Percentiles rank a stretch among this genome's conserved stretches.
These are phyloP conservation scores for Arachis hypogaea DNA, from an alignment of 306 rosid genomes.

Conservation along the genomic window DNA sequence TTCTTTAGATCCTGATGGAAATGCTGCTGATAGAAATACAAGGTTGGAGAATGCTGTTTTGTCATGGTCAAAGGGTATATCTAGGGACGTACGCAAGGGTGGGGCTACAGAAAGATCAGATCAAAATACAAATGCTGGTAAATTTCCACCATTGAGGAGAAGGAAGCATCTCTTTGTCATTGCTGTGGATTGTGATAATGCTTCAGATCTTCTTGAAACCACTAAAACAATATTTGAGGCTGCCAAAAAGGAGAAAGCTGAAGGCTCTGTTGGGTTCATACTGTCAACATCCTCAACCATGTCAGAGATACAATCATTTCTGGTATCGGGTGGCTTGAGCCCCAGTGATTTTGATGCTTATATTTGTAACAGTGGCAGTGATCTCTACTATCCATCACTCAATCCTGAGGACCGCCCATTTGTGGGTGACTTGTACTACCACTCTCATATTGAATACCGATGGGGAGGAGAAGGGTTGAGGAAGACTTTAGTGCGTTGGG, in stretches of 20 bases:
- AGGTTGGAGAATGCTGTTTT: conserved; percentile 87
- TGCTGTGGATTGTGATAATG: conserved; percentile 82
- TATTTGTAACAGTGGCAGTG: conserved; percentile 98
- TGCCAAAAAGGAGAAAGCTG: conserved; percentile 72
- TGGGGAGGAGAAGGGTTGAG: conserved; percentile 99
- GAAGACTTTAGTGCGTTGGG: conserved; percentile 94
- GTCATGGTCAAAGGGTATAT: conserved; percentile 88
- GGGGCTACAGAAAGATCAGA: conserved; percentile 72
- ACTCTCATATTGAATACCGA: conserved; percentile 92
- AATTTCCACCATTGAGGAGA: conserved; percentile 92
- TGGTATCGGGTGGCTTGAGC: conserved; percentile 72
- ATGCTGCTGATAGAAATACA: conserved; percentile 60
- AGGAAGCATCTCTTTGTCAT: conserved; percentile 82
- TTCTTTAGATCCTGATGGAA: conserved; percentile 72
- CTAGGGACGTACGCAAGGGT: conserved; percentile 70
- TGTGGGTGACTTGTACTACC: conserved; percentile 95
- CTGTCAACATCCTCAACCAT: conserved; percentile 86
- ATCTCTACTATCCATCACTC: conserved; percentile 89
- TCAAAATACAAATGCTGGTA: conserved; percentile 69
- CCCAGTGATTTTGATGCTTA: conserved; percentile 94
- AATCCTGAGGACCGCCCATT: conserved; percentile 76
- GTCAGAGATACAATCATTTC: conserved; percentile 83
- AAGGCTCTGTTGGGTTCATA: conserved; percentile 91
- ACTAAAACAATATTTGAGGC: conserved; percentile 74
- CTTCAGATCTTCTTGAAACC: conserved; percentile 64